Conservation (phyloP, 495 filamentous ascomycete species). For the Cenococcum geophilum region DNA sequence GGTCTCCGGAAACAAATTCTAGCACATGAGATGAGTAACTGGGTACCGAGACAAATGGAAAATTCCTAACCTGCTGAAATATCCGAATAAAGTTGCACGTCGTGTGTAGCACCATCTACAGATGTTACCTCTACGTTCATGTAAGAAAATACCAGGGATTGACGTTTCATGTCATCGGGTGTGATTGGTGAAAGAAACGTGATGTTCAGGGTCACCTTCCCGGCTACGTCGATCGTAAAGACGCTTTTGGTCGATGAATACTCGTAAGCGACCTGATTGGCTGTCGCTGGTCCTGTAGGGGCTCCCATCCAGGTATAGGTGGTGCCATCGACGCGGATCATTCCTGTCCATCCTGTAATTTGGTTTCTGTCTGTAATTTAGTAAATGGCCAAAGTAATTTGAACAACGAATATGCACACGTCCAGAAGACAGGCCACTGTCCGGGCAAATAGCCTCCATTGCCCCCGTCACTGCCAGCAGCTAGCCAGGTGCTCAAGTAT, state of each 20-base stretch:
- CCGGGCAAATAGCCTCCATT: slow-evolving; percentile 56
- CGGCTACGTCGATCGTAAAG: slow-evolving; percentile 49
- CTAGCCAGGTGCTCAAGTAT: slow-evolving; percentile 52
- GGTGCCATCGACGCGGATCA: slow-evolving; percentile 52
- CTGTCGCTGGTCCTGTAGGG: slow-evolving; percentile 37
- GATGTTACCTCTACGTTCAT: slow-evolving; percentile 49
- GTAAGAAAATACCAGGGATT: slow-evolving; percentile 54
- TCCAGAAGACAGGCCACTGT: slow-evolving; percentile 53
- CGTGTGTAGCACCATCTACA: slow-evolving; percentile 47
- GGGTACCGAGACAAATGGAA: neutral
- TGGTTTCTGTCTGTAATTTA: slow-evolving; percentile 38
- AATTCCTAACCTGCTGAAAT: slow-evolving; percentile 52
- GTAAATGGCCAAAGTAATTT: neutral
- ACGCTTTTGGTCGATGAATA: slow-evolving; percentile 56
- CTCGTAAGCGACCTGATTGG: slow-evolving; percentile 48
- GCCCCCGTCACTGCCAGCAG: slow-evolving; percentile 48
- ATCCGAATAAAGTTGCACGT: slow-evolving; percentile 56
- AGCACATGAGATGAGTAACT: slow-evolving; percentile 6
- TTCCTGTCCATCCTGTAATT: slow-evolving; percentile 49
- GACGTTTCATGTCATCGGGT: slow-evolving; percentile 50
- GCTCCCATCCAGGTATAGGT: slow-evolving; percentile 55
- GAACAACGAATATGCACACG: slow-evolving; percentile 37
- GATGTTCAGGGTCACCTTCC: slow-evolving; percentile 47
- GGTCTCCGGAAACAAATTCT: slow-evolving; percentile 57
- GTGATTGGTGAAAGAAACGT: slow-evolving; percentile 55